These are phyloP conservation scores for Verticillium tricorpus DNA, from an alignment of 2,329 filamentous ascomycete species.

Conservation along the genomic window DNA sequence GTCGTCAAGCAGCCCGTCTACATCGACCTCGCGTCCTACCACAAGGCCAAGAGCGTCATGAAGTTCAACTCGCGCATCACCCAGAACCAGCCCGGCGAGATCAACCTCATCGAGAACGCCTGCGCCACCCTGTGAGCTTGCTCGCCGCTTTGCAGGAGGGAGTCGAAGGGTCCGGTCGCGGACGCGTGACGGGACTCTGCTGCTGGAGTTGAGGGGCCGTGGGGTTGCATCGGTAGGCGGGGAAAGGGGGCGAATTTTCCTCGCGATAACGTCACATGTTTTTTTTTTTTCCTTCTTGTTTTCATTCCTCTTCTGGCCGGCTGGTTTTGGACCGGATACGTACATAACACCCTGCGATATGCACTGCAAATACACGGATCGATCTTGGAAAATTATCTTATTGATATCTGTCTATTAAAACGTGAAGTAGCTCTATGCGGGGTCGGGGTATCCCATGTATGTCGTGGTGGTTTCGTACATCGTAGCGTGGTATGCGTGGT, in stretches of 20 bases:
- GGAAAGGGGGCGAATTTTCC: neutral
- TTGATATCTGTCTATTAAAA: neutral
- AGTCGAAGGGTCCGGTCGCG: neutral
- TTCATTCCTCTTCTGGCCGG: neutral
- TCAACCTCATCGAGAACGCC: constrained; percentile 34
- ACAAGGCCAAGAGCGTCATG: constrained; percentile 45
- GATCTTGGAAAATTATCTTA: neutral
- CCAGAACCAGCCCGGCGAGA: constrained; percentile 41
- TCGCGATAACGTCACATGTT: neutral
- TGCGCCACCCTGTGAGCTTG: constrained; percentile 1
- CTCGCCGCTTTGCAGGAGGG: no score
- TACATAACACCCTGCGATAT: neutral
- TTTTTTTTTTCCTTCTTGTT: neutral
- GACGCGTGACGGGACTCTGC: neutral
- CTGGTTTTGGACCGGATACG: neutral
- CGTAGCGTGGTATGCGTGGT: neutral
- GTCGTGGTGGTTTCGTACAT: neutral
- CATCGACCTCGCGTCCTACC: constrained; percentile 44
- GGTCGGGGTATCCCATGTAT: neutral
- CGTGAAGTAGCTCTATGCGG: neutral
- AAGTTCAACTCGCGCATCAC: constrained; percentile 53
- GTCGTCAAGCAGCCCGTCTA: constrained; percentile 42
- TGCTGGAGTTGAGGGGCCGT: constrained; percentile 1
- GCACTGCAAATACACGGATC: neutral
- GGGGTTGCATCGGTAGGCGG: neutral